phyloP scores from a whole-genome alignment of 192 early-diverging fungal species.

The Coemansia sp. region DNA sequence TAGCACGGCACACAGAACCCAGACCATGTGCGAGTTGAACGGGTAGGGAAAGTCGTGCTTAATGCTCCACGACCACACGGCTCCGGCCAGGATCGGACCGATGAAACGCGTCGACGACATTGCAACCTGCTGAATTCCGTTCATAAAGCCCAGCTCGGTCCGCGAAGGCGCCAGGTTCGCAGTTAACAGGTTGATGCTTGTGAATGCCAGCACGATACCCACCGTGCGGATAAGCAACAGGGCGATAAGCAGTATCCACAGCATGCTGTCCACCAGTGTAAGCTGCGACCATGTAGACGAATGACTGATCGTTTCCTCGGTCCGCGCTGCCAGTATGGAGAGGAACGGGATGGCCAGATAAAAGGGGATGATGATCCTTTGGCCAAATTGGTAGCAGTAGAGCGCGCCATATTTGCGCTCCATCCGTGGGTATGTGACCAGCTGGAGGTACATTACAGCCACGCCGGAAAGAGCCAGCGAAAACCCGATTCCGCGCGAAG shows the following conservation, averaged over 20 bases:
- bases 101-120: conserved; percentile 11
- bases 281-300: background rate
- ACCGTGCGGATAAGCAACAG: conserved; percentile 11
- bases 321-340: conserved; percentile 5
- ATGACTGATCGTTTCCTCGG: background rate
- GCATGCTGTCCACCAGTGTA: background rate
- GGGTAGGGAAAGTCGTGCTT: conserved; percentile 29
- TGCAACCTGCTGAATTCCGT: conserved; percentile 28
- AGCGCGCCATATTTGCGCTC: conserved; percentile 44
- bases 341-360: conserved; percentile 10
- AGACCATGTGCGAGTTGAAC: conserved; percentile 34
- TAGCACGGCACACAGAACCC: conserved; percentile 19
- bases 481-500: conserved; percentile 47
- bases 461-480: conserved; percentile 41
- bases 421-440: conserved; percentile 43
- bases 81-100: conserved; percentile 20
- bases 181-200: conserved; percentile 32
- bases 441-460: conserved; percentile 47
- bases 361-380: conserved; percentile 6
- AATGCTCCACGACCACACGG: conserved; percentile 24
- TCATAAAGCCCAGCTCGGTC: conserved; percentile 31
- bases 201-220: conserved; percentile 14
- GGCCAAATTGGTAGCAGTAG: conserved; percentile 35
- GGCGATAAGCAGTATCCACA: conserved; percentile 13
- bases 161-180: conserved; percentile 28